phyloP scores from a whole-genome alignment of 176 grass and related monocot genomes.

The Rhynchospora breviuscula region DNA sequence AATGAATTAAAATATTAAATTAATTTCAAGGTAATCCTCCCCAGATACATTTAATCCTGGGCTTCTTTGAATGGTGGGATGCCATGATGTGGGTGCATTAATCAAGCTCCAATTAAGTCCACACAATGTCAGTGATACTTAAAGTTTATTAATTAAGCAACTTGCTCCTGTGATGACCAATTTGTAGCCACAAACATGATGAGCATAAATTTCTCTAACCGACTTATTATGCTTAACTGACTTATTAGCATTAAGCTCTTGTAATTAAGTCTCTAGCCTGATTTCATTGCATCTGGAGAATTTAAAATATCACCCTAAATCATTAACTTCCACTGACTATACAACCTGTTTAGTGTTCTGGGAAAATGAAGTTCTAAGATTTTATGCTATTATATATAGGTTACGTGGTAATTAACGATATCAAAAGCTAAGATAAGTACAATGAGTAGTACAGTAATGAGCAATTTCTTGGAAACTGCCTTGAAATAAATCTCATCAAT shows the following conservation, averaged over 20 bases:
- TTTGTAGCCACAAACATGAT: slow-evolving; percentile 12
- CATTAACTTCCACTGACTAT: neutral
- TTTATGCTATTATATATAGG: neutral
- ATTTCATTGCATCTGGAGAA: neutral
- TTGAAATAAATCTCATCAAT: neutral
- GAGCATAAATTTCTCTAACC: neutral
- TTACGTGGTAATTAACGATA: neutral
- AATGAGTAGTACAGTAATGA: neutral
- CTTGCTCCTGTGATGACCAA: slow-evolving; percentile 3
- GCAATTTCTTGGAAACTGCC: neutral
- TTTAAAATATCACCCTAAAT: neutral
- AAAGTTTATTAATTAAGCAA: neutral
- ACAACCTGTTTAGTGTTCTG: neutral
- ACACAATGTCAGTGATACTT: slow-evolving; percentile 9
- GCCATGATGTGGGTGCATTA: neutral
- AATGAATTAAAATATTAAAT: neutral
- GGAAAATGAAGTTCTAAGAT: neutral
- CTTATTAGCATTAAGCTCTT: slow-evolving; percentile 8
- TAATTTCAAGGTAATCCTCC: neutral
- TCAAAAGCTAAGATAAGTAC: neutral
- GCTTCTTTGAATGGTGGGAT: neutral
- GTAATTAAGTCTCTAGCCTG: neutral
- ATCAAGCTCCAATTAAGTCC: slow-evolving; percentile 11
- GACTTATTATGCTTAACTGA: neutral
- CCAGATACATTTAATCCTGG: neutral